Evolutionary conservation across 2,329 filamentous ascomycete species (phyloP), one percentile per base, ranked within the genome.

Genomic region (Amylocarpus encephaloides): DNA sequence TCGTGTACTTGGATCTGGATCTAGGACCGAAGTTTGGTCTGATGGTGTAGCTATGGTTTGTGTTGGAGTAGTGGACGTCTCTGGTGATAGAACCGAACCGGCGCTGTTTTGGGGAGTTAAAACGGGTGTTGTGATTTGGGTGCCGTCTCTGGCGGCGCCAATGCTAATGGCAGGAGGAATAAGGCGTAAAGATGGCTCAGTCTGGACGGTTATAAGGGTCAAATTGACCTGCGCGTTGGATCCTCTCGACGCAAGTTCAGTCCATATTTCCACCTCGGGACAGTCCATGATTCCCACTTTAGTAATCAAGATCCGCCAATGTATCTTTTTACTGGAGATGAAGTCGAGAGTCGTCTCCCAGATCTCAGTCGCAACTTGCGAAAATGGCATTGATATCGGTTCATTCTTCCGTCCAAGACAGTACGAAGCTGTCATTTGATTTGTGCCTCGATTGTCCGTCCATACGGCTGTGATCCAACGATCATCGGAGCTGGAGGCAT

Each of bases 391-490:
- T 6, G 76, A 71, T 2, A 77, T 63, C 1, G 72, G 65, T 48
- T 75, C 72, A 58, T 77, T 72, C 67, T 80, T 76, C 53, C 83
- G 73, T 13, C 80, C 73, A 40, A 92, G 70, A 59, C 85, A 88
- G 66, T 90, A 92, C 0, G 86, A 85, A 0, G 82, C 78, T 13
- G 78, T 86, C 57, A 83, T 80, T 64, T 91, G 86, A 53, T 86
- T 80, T 52, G 79, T 80, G 1, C 88, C 88, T 22, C 79, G 78
- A 58, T 82, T 88, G 63, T 94, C 87, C 1, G 84, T 88, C 88
- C 88, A 94, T 0, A 85, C 85, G 5, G 82, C 85, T 11, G 83
- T 85, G 34, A 93, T 71, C 89, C 89, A 95, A 7, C 83, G 74
- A 16, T 85, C 80, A 64, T 92, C 86, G 10, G 83, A 73, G 61